These are phyloP conservation scores for Gardenia jasminoides DNA, from an alignment of 257 asterid species.

Conservation along the genomic window DNA sequence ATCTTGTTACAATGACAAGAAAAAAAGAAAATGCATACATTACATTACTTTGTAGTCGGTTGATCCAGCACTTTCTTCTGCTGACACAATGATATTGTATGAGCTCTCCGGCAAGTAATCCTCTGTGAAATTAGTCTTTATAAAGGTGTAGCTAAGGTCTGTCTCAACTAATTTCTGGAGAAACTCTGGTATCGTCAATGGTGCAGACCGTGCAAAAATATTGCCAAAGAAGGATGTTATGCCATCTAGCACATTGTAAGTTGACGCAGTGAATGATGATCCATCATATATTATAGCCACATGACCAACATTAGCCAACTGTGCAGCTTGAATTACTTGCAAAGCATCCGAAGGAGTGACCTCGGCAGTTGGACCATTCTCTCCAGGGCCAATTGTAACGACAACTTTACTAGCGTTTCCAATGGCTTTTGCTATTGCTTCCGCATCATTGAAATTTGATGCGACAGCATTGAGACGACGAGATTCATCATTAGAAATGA, in stretches of 20 bases:
- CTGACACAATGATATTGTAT: slow-evolving; percentile 63
- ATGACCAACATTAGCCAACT: slow-evolving; percentile 81
- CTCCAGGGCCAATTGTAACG: slow-evolving; percentile 68
- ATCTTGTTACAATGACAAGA: slow-evolving; percentile 21
- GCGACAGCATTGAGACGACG: slow-evolving; percentile 74
- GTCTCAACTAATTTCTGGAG: slow-evolving; percentile 66
- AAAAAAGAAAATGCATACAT: slow-evolving; percentile 71
- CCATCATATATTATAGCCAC: slow-evolving; percentile 78
- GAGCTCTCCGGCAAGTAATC: slow-evolving; percentile 80
- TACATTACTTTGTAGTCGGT: slow-evolving; percentile 97
- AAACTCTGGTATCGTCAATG: slow-evolving; percentile 60
- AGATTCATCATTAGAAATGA: slow-evolving; percentile 69
- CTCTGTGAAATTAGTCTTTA: slow-evolving; percentile 66
- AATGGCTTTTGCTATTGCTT: slow-evolving; percentile 83
- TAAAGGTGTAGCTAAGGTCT: slow-evolving; percentile 74
- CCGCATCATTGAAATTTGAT: slow-evolving; percentile 65
- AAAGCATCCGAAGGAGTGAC: slow-evolving; percentile 71
- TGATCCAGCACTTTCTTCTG: slow-evolving; percentile 63
- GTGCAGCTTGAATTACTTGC: slow-evolving; percentile 76
- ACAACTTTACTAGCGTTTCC: slow-evolving; percentile 96
- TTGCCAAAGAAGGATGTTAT: slow-evolving; percentile 75
- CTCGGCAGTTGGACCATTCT: slow-evolving; percentile 63
- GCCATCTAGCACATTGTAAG: slow-evolving; percentile 76
- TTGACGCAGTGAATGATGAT: slow-evolving; percentile 40
- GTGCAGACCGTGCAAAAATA: slow-evolving; percentile 65